Conservation (phyloP, 73 alveolate species). For the Paramecium pentaurelia region DNA sequence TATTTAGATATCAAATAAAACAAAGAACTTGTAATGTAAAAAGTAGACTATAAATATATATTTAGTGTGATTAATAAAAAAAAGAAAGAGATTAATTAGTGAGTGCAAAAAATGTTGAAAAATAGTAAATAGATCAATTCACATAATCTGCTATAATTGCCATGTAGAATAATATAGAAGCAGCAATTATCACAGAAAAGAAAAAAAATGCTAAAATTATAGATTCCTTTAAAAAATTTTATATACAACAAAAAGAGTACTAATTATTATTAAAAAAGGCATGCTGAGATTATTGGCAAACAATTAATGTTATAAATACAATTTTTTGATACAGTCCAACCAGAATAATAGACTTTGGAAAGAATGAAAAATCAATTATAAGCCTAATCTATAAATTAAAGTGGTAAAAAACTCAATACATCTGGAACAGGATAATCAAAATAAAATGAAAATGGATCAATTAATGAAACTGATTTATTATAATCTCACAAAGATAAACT, state of each 20-base stretch:
- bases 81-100: constrained; percentile 17
- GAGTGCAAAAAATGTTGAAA: background rate
- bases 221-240: background rate
- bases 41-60: background rate
- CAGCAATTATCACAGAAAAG: background rate
- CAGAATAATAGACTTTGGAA: background rate
- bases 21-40: background rate
- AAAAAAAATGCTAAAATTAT: background rate
- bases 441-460: background rate
- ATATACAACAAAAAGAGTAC: background rate
- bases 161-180: background rate
- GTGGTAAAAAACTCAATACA: background rate
- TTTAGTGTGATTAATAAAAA: background rate
- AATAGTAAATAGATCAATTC: background rate
- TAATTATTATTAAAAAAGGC: background rate
- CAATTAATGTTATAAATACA: background rate
- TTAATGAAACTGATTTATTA: background rate
- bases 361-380: background rate
- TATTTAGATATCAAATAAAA: background rate
- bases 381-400: background rate
- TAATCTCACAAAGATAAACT: background rate
- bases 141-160: background rate
- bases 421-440: background rate
- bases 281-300: background rate
- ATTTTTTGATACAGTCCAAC: background rate